Percentiles rank a stretch among this genome's conserved stretches.
Evolutionary conservation across 73 alveolate species (phyloP).

Genomic region (Paramecium pentaurelia): DNA sequence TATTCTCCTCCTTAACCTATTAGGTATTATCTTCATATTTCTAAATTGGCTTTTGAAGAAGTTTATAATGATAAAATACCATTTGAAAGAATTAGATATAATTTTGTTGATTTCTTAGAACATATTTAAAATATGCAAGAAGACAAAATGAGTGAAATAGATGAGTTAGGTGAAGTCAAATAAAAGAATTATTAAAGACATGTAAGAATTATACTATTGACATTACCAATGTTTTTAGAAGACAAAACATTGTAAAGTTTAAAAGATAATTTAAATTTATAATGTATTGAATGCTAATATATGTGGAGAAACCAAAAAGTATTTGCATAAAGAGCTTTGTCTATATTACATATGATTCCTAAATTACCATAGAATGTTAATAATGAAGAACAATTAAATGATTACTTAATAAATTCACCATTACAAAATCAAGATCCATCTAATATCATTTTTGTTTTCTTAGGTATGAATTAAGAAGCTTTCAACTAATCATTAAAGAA

Average conservation of each 20-base stretch:
- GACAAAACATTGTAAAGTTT: not conserved
- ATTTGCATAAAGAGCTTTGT: not conserved
- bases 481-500: not conserved
- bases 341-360: not conserved
- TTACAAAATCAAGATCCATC: not conserved
- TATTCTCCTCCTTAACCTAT: not conserved
- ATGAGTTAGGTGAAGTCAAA: not conserved
- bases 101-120: conserved; percentile 15
- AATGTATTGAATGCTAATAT: not conserved
- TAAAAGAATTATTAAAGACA: not conserved
- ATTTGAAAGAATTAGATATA: not conserved
- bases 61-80: not conserved
- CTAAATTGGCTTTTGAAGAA: not conserved
- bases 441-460: conserved; percentile 1
- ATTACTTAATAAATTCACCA: not conserved
- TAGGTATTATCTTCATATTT: not conserved
- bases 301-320: not conserved
- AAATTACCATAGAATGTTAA: not conserved
- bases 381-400: not conserved
- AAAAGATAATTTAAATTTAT: not conserved
- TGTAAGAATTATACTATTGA: not conserved
- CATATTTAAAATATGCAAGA: not conserved
- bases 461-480: not conserved
- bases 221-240: not conserved
- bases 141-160: not conserved